Conservation (phyloP, 2,329 filamentous ascomycete genomes). For the Talaromyces sp. region DNA sequence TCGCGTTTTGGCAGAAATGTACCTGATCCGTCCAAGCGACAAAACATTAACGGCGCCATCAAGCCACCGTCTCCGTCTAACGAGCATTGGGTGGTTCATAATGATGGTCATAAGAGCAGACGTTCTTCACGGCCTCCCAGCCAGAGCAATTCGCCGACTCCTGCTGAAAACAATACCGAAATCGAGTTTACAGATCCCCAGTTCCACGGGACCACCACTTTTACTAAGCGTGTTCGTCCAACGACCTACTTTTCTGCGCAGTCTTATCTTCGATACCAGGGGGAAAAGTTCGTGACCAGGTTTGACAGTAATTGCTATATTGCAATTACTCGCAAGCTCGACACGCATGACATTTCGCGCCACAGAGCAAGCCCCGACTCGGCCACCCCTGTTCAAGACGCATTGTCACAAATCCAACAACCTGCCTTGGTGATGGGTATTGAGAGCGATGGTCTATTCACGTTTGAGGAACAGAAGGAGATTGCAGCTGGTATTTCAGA, state of each 20-base stretch:
- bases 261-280: slow-evolving; percentile 95
- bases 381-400: slow-evolving; percentile 57
- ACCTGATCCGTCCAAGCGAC: slow-evolving; percentile 74
- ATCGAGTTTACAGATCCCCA: slow-evolving; percentile 57
- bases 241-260: slow-evolving; percentile 97
- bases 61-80: slow-evolving; percentile 58
- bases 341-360: slow-evolving; percentile 91
- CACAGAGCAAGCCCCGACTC: slow-evolving; percentile 51
- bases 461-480: slow-evolving; percentile 93
- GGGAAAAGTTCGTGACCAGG: slow-evolving; percentile 89
- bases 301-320: slow-evolving; percentile 99
- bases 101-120: slow-evolving; percentile 68
- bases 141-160: slow-evolving; percentile 22
- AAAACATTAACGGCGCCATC: slow-evolving; percentile 69
- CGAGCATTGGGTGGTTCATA: slow-evolving; percentile 75
- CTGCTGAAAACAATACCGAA: slow-evolving; percentile 17
- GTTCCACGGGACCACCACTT: slow-evolving; percentile 60
- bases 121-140: slow-evolving; percentile 46
- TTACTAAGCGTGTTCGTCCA: slow-evolving; percentile 41
- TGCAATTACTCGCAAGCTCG: slow-evolving; percentile 93
- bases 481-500: slow-evolving; percentile 75
- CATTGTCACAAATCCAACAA: slow-evolving; percentile 76
- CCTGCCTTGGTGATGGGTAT: slow-evolving; percentile 90
- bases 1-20: slow-evolving; percentile 89
- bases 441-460: slow-evolving; percentile 92